phyloP scores from a whole-genome alignment of 208 protist species.

The Sergeia podlipaevii region DNA sequence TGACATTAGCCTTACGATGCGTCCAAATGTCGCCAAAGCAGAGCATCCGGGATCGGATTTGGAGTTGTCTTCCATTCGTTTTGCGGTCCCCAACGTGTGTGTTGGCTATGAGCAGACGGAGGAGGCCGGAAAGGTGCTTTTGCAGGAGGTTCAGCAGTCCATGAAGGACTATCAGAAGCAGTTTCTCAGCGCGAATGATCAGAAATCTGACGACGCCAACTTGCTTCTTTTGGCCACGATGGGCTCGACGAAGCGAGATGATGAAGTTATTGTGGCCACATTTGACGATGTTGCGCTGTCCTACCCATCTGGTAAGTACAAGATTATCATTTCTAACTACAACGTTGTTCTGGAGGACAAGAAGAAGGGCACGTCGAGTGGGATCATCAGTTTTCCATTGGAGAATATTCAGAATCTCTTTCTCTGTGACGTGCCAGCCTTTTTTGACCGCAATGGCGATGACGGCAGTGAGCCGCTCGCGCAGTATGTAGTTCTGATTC shows the following conservation, averaged over 20 bases:
- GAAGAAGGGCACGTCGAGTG: slow-evolving; percentile 35
- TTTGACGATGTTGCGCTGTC: slow-evolving; percentile 80
- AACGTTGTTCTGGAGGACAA: slow-evolving; percentile 77
- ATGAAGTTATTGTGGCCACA: slow-evolving; percentile 65
- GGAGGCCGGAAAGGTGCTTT: slow-evolving; percentile 68
- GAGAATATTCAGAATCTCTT: slow-evolving; percentile 70
- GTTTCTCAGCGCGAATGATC: slow-evolving; percentile 35
- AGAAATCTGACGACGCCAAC: slow-evolving; percentile 27
- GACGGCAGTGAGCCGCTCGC: slow-evolving; percentile 23
- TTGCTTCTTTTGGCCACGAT: slow-evolving; percentile 55
- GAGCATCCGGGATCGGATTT: slow-evolving; percentile 13
- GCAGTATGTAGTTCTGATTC: slow-evolving; percentile 80
- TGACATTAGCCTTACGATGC: slow-evolving; percentile 64
- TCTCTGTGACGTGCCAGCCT: slow-evolving; percentile 72
- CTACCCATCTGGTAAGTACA: slow-evolving; percentile 79
- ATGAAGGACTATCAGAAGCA: slow-evolving; percentile 58
- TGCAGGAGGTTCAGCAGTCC: slow-evolving; percentile 44
- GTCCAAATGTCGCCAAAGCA: slow-evolving; percentile 34
- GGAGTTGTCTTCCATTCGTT: slow-evolving; percentile 73
- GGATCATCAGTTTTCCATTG: slow-evolving; percentile 50
- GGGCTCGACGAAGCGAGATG: slow-evolving; percentile 28
- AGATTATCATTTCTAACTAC: slow-evolving; percentile 80
- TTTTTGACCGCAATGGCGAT: slow-evolving; percentile 32
- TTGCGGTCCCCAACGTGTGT: slow-evolving; percentile 80
- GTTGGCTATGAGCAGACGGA: slow-evolving; percentile 84